A percentile compares a stretch with the other conserved stretches of the same genome.
Conservation (phyloP, 2,329 filamentous ascomycete genomes). For the Xylariales sp. region DNA sequence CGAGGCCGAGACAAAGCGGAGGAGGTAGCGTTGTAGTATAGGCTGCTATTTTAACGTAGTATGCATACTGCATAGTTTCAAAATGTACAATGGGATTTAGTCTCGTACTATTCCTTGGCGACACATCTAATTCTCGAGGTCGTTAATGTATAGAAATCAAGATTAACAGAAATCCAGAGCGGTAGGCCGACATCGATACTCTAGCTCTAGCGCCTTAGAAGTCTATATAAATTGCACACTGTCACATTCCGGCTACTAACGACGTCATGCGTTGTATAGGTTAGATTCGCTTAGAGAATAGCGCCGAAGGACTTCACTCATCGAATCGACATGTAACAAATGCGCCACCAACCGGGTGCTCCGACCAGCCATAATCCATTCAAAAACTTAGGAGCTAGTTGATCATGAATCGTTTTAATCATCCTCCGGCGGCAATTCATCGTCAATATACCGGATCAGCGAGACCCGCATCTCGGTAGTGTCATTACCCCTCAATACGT, state of each 20-base stretch:
- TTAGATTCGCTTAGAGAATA: background rate
- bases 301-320: background rate
- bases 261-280: background rate
- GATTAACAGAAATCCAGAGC: background rate
- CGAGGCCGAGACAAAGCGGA: constrained; percentile 9
- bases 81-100: background rate
- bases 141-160: background rate
- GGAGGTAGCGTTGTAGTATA: background rate
- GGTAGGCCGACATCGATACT: background rate
- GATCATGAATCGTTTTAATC: constrained; percentile 66
- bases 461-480: constrained; percentile 97
- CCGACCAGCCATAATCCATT: background rate
- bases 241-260: background rate
- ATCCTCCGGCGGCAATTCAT: constrained; percentile 96
- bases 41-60: background rate
- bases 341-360: background rate
- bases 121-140: no score
- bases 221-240: background rate
- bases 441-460: constrained; percentile 92
- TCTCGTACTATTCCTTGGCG: background rate
- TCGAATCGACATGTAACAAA: constrained; percentile 1
- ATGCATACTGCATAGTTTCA: background rate
- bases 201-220: background rate
- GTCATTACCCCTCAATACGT: constrained; percentile 91
- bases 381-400: background rate